A percentile compares a stretch with the other conserved stretches of the same genome.
These are phyloP conservation scores for Eutrema heterophyllum DNA, from an alignment of 345 rosid genomes.

Conservation along the genomic window DNA sequence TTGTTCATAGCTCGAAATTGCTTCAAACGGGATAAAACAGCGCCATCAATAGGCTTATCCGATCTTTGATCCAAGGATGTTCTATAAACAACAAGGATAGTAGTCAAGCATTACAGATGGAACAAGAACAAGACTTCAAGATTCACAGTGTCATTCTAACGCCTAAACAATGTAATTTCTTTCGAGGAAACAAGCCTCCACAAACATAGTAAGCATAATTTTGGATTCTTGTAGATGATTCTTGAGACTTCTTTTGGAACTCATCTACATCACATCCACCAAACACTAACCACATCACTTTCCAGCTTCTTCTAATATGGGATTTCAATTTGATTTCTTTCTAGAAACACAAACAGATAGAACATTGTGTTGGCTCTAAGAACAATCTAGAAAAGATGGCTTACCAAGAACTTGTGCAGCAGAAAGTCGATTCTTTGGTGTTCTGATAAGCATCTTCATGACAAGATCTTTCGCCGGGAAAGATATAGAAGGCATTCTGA, in stretches of 20 bases:
- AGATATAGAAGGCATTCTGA: slow-evolving; percentile 53
- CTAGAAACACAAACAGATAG: background rate
- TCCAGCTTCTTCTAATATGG: too few species aligned
- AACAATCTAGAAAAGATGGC: slow-evolving; percentile 33
- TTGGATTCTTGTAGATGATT: too few species aligned
- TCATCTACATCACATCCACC: background rate
- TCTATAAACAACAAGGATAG: slow-evolving; percentile 31
- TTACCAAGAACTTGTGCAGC: slow-evolving; percentile 78
- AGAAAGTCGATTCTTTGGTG: slow-evolving; percentile 58
- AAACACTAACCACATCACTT: background rate
- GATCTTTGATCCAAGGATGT: slow-evolving; percentile 82
- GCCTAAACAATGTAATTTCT: background rate
- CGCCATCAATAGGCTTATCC: slow-evolving; percentile 69
- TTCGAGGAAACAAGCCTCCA: too few species aligned
- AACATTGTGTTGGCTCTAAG: slow-evolving; percentile 36
- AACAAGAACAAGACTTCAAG: background rate
- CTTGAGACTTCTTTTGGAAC: too few species aligned
- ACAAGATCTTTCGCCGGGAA: slow-evolving; percentile 62
- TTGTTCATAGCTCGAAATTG: slow-evolving; percentile 87
- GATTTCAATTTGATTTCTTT: background rate
- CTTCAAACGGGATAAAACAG: slow-evolving; percentile 82
- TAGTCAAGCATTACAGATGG: background rate
- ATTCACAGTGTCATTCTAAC: background rate
- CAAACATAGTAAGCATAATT: too few species aligned
- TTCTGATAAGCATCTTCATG: slow-evolving; percentile 59